Percentiles rank a stretch among this genome's conserved stretches.
Evolutionary conservation across 2,329 filamentous ascomycete species (phyloP).

Genomic region (Chaetomium sp.): DNA sequence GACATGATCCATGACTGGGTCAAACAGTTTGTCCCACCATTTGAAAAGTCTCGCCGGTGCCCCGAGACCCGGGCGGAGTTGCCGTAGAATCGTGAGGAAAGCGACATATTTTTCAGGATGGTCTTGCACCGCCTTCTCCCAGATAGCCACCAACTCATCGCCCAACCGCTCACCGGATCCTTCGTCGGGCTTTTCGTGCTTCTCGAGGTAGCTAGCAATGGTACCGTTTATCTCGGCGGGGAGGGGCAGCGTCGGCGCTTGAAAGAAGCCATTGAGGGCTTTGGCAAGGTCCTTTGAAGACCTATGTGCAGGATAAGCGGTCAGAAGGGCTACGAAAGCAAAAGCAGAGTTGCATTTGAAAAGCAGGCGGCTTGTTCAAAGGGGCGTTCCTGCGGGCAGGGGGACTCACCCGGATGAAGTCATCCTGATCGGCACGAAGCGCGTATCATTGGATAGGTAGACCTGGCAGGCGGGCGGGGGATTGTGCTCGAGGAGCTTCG

Average conservation of each 20-base stretch:
- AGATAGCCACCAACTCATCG: conserved; percentile 70
- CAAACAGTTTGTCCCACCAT: conserved; percentile 70
- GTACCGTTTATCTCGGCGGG: conserved; percentile 64
- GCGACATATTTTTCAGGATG: conserved; percentile 59
- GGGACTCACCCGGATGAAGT: conserved; percentile 36
- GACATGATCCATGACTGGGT: conserved; percentile 56
- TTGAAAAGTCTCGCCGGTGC: conserved; percentile 64
- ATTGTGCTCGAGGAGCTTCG: not conserved
- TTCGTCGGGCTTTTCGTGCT: conserved; percentile 69
- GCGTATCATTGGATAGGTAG: conserved; percentile 22
- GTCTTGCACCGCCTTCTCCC: conserved; percentile 63
- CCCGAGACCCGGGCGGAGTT: conserved; percentile 64
- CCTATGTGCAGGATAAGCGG: conserved; percentile 40
- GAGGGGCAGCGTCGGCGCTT: conserved; percentile 60
- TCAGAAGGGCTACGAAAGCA: conserved; percentile 1
- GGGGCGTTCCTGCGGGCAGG: not conserved
- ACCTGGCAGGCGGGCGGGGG: conserved; percentile 10
- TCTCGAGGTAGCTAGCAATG: conserved; percentile 68
- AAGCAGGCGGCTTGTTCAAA: not conserved
- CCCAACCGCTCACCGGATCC: conserved; percentile 69
- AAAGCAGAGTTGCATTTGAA: not conserved
- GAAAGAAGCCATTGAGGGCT: conserved; percentile 55
- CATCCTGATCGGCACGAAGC: conserved; percentile 31
- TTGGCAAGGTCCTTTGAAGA: conserved; percentile 64
- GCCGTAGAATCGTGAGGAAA: conserved; percentile 70